Base-by-base conservation (phyloP, 2,329 filamentous ascomycete species). In the Fusarium gaditjirri region DNA sequence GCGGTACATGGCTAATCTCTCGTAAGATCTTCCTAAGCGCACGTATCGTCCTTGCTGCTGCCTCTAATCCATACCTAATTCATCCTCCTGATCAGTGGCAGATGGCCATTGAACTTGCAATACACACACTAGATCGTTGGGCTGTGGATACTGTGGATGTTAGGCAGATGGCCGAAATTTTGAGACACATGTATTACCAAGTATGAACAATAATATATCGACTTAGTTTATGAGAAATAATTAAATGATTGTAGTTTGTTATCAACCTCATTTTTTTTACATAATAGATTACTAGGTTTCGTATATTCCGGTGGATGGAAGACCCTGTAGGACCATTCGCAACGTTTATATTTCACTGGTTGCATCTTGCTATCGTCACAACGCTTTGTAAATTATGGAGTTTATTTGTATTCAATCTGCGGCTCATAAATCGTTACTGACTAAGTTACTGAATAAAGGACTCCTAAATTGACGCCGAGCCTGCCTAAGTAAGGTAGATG, bases 1-100 rank as follows among this genome's bases (percentile, higher is more conserved):
- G 68, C 14, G 65, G 68, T 12, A 60, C 55, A 3, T 65, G 68
- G 68, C 52, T 70, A 7, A 58, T 61, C 10, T 60, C 65, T 14
- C 61, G 65, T 19, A 43, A 59, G 13, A 61, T 53, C 25, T 70
- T 70, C 41, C 17, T 61, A 13, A 49, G 55, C 13, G 64, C 64
- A 25, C 55, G 58, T 23, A n/a, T 68, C 8, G 29, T 70, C 4
- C 31, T 68, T 21, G 53, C 38, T 23, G 33, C 53, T 9, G 36
- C 39, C 17, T 25, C 41, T 31, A 39, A 59, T 23, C 47, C 38
- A 5, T 19, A 55, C 19, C 42, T 43, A 19, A 42, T 69, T 19
- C 49, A 43, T 21, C 56, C 49, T 33, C 63, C 63, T 21, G 13
- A 35, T 14, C 43, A 39, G 25, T 68, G 63, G 66, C 54, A 57